phyloP scores from a whole-genome alignment of 352 stramenopile genomes.

The Pythium coloratum region DNA sequence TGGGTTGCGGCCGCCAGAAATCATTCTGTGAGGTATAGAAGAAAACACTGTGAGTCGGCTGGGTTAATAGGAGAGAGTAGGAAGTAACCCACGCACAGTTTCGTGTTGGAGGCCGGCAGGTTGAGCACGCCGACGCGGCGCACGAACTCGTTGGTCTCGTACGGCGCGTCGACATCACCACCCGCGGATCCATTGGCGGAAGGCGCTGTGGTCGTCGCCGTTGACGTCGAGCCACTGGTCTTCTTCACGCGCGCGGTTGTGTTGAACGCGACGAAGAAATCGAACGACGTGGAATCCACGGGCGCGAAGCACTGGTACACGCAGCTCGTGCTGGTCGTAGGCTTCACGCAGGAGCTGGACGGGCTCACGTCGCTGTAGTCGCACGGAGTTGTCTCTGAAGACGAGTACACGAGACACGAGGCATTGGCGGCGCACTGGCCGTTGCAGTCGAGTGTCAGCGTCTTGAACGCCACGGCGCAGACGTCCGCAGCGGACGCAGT shows the following conservation, averaged over 20 bases:
- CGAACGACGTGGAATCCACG: not conserved
- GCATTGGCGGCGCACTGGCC: conserved; percentile 9
- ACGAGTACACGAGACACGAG: conserved; percentile 16
- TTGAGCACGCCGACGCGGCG: conserved; percentile 15
- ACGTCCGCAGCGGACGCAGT: not conserved
- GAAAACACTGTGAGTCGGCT: not conserved
- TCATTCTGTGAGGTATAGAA: not conserved
- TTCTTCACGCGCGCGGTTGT: not conserved
- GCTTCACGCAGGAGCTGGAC: conserved; percentile 12
- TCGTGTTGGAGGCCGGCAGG: not conserved
- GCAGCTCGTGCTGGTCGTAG: not conserved
- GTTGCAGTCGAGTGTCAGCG: conserved; percentile 16
- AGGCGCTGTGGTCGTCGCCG: no score
- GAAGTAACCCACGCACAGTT: conserved; percentile 10
- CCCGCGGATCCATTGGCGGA: not conserved
- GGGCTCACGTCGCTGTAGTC: conserved; percentile 5
- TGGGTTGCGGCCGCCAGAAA: conserved; percentile 21
- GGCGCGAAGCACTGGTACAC: conserved; percentile 24
- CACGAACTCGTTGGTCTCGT: conserved; percentile 26
- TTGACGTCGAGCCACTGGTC: not conserved
- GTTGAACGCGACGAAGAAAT: conserved; percentile 19
- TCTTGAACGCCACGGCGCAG: conserved; percentile 15
- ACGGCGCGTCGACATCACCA: conserved; percentile 8
- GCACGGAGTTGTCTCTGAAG: conserved; percentile 3
- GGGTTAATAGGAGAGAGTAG: no score